Evolutionary conservation across 106 monocot species (phyloP), one percentile per base, ranked within the genome.

Genomic region (Alisma plantagoaquatica): DNA sequence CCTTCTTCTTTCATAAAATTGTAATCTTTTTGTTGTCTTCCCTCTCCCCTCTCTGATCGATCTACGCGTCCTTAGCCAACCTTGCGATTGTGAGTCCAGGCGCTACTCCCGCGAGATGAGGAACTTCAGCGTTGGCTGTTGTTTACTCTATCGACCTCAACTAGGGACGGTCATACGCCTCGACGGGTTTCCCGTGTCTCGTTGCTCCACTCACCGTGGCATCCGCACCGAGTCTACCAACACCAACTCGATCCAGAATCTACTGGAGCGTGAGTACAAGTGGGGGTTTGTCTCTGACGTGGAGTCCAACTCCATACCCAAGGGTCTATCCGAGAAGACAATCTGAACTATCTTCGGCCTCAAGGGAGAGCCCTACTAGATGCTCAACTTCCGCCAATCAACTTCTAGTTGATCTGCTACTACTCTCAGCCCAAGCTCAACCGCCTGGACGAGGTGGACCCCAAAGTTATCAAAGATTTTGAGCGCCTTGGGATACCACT

Each of bases 261-360:
- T 84, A 46, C 75, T 84, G 9, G 75, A 75, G 54, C 43, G 79
- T 27, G 79, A 79, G 17, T 84, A 84, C 69, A 79, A 75, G 57
- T 84, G 57, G 51, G 84, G 84, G 0, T 94, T 94, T 64, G 57
- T 64, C 44, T 94, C 93, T 49, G 87, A 87, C 56, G 68, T 94
- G 69, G 93, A 94, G 49, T 75, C 87, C 63, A 64, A 75, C 57
- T 77, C 93, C 29, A 87, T 94, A 53, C 80, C 87, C 29, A 94
- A 94, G 54, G 93, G 93, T 11, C 77, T 94, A 38, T 69, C 64
- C 27, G 93, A 94, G 41, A 53, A 41, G 27, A 94, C 93, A 42
- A 38, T 94, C 59, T 80, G 93, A 22, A 18, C 71, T 46, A 94
- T 94, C 71, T 83, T 87, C 44, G 35, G 59, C 28, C 62, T 59